A percentile compares a stretch with the other conserved stretches of the same genome.
Conservation (phyloP, 139 green algal genomes). For the Chlamydomonas asymmetrica region DNA sequence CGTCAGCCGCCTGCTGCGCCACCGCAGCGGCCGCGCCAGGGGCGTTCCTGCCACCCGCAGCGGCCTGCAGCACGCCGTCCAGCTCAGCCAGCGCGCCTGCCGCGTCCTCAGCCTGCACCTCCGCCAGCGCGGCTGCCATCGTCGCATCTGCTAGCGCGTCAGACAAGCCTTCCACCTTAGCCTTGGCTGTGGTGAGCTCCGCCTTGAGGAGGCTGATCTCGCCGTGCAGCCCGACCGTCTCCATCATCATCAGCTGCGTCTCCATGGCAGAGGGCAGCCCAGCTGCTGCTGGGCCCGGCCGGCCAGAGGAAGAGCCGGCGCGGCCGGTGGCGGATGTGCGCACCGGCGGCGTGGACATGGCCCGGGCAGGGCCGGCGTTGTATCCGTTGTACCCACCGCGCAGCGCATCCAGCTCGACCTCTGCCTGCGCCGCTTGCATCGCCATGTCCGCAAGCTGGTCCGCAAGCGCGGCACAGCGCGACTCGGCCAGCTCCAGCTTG, state of each 20-base stretch:
- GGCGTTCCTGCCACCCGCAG: no score
- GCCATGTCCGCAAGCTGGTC: constrained; percentile 6
- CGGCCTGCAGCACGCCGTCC: no score
- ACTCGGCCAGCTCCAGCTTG: neutral
- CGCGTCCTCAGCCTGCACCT: constrained; percentile 11
- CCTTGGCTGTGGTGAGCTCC: neutral
- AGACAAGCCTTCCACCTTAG: neutral
- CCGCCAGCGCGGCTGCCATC: constrained; percentile 8
- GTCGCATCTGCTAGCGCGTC: constrained; percentile 9
- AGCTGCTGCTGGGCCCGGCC: no score
- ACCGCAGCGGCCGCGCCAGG: no score
- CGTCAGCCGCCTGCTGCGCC: no score
- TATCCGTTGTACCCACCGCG: no score
- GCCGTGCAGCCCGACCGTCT: constrained; percentile 21
- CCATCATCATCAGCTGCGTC: constrained; percentile 19
- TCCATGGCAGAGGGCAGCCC: no score
- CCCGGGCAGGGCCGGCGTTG: no score
- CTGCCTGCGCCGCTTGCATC: constrained; percentile 16
- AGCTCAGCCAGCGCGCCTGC: no score
- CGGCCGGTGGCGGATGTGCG: no score
- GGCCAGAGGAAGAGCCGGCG: no score
- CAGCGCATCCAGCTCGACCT: neutral
- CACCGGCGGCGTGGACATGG: no score
- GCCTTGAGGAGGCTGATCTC: constrained; percentile 11
- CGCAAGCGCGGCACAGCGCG: neutral